phyloP scores from a whole-genome alignment of 306 rosid species.

The Morella rubra region DNA sequence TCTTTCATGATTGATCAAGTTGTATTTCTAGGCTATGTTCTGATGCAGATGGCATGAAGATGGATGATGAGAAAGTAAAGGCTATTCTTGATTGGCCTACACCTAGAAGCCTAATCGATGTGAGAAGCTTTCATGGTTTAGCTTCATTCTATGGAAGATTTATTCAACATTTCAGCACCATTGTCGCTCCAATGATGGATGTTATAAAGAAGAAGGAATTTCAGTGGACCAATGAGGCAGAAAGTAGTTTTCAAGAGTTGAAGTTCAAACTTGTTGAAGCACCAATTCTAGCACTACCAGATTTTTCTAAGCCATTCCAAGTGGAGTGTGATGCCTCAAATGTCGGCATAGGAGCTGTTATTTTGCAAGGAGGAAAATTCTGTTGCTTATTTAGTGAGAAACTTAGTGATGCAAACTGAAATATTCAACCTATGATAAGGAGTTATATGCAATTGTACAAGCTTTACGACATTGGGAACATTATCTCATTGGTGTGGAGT shows the following conservation, averaged over 20 bases:
- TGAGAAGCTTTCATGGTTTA: conserved; percentile 22
- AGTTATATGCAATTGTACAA: conserved; percentile 4
- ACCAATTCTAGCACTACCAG: neutral
- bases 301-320: conserved; percentile 12
- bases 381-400: neutral
- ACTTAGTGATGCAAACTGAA: neutral
- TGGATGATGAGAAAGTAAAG: too few species aligned
- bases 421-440: conserved; percentile 1
- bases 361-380: neutral
- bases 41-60: too few species aligned
- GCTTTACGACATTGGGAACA: conserved; percentile 2
- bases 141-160: conserved; percentile 12
- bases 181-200: conserved; percentile 1
- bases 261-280: conserved; percentile 3
- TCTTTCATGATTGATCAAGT: too few species aligned
- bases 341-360: neutral
- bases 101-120: neutral
- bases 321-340: conserved; percentile 6
- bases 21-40: too few species aligned
- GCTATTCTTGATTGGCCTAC: neutral
- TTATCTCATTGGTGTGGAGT: too few species aligned
- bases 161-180: neutral
- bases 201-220: conserved; percentile 1
- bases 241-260: neutral
- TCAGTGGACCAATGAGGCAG: neutral